Evolutionary conservation across 164 flowering plant species (phyloP), one percentile per base, ranked within the genome.

Genomic region (Vitis rotundifolia): DNA sequence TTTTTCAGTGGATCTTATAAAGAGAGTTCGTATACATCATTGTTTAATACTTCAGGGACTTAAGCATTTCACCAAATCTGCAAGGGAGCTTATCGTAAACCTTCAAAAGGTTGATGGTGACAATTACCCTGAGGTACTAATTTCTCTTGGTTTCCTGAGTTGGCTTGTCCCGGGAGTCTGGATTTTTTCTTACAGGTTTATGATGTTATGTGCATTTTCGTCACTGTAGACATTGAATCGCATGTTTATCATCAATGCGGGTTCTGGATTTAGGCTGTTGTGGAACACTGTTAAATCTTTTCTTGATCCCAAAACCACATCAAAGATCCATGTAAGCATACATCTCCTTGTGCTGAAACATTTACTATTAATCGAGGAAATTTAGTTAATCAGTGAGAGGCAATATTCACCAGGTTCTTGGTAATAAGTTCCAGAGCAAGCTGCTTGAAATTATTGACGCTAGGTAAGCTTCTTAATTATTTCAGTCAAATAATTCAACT

Each of bases 201-300:
- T 64, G 37, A 7, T 56, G 28, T 37, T 13, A 44, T 67, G 48
- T 3, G 50, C 18, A 22, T 50, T 70, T 5, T 26, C 48, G 13
- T 29, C 55, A 53, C 12, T 66, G 71, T 71, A 85, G 89, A 80
- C 85, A 54, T 67, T 85, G 75, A 78, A 78, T 58, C 81, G 84
- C 11, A 85, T 85, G 89, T 85, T 85, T 66, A 85, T 85, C 74
- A 81, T 85, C 71, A 85, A 85, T 77, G 89, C 89, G 19, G 89
- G 89, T 59, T 77, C 86, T 50, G 89, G 89, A 68, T 85, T 85
- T 67, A 85, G 87, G 58, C 77, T 85, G 76, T 56, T 85, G 78
- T 85, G 89, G 89, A 85, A 77, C 76, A 85, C 85, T 55, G 73
- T 85, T 13, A 85, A 85, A 74, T 64, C 82, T 50, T 85, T 85